Evolutionary conservation across 2,329 filamentous ascomycete species (phyloP).

Genomic region (Clonostachys rosea): DNA sequence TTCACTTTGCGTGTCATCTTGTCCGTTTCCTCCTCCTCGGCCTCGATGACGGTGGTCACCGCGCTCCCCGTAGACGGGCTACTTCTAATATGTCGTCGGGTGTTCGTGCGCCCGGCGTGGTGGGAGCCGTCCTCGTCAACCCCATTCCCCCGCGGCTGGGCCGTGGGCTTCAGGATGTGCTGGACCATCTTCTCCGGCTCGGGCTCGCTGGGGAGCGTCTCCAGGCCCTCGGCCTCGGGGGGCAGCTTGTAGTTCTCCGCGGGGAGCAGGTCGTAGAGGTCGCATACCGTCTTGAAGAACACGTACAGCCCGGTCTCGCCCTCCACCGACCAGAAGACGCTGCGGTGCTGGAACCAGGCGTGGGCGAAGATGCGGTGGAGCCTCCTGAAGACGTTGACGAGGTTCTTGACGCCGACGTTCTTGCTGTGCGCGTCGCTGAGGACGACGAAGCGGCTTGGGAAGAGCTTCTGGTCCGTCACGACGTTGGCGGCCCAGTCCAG

Average conservation of each 20-base stretch:
- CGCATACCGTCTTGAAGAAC: conserved; percentile 96
- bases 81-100: conserved; percentile 74
- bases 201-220: conserved; percentile 36
- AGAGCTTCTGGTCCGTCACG: conserved; percentile 90
- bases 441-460: conserved; percentile 75
- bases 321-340: conserved; percentile 94
- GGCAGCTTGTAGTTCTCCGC: conserved; percentile 96
- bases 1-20: conserved; percentile 40
- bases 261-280: conserved; percentile 82
- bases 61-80: conserved; percentile 75
- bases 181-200: conserved; percentile 32
- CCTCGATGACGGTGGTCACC: conserved; percentile 78
- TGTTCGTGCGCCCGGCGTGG: conserved; percentile 60
- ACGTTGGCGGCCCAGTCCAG: conserved; percentile 96
- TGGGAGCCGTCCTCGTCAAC: conserved; percentile 34
- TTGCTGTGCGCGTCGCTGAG: conserved; percentile 53
- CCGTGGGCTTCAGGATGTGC: conserved; percentile 27
- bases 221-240: conserved; percentile 83
- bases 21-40: conserved; percentile 67
- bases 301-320: conserved; percentile 87
- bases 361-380: conserved; percentile 97
- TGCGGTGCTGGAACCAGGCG: conserved; percentile 96
- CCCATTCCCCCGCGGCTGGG: conserved; percentile 9
- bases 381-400: conserved; percentile 91
- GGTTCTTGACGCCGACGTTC: conserved; percentile 67